Evolutionary conservation across 202 grass and related monocot genomes (phyloP).

Genomic region (Setaria viridis): DNA sequence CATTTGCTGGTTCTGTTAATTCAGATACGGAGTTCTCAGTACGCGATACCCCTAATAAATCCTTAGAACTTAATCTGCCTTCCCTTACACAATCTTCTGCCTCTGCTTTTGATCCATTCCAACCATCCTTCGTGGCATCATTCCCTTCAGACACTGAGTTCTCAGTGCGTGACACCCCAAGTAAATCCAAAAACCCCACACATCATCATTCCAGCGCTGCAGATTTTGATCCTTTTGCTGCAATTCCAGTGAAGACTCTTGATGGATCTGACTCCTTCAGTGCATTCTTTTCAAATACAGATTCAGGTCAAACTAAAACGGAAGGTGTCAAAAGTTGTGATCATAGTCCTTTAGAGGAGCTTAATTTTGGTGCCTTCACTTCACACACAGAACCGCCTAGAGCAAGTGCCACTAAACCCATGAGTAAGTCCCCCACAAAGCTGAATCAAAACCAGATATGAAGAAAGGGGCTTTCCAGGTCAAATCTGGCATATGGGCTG

Average conservation of each 20-base stretch:
- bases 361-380: slow-evolving; percentile 51
- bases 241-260: slow-evolving; percentile 41
- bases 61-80: slow-evolving; percentile 32
- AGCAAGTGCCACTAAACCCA: slow-evolving; percentile 15
- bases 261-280: slow-evolving; percentile 52
- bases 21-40: slow-evolving; percentile 54
- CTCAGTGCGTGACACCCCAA: slow-evolving; percentile 8
- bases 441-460: slow-evolving; percentile 38
- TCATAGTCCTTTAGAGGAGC: slow-evolving; percentile 32
- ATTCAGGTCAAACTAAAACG: slow-evolving; percentile 30
- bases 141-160: slow-evolving; percentile 48
- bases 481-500: slow-evolving; percentile 88
- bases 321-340: slow-evolving; percentile 12
- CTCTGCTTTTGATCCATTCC: slow-evolving; percentile 43
- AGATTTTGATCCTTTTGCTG: slow-evolving; percentile 55
- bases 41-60: slow-evolving; percentile 12
- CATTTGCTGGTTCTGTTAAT: slow-evolving; percentile 48
- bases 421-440: slow-evolving; percentile 28
- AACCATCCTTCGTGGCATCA: slow-evolving; percentile 44
- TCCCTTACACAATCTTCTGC: slow-evolving; percentile 31
- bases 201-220: slow-evolving; percentile 35
- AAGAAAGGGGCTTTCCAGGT: slow-evolving; percentile 67
- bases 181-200: slow-evolving; percentile 37
- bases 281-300: slow-evolving; percentile 55
- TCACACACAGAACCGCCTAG: slow-evolving; percentile 35